Evolutionary conservation across 2,329 filamentous ascomycete genomes (phyloP).

Genomic region (Huntiella decipiens): DNA sequence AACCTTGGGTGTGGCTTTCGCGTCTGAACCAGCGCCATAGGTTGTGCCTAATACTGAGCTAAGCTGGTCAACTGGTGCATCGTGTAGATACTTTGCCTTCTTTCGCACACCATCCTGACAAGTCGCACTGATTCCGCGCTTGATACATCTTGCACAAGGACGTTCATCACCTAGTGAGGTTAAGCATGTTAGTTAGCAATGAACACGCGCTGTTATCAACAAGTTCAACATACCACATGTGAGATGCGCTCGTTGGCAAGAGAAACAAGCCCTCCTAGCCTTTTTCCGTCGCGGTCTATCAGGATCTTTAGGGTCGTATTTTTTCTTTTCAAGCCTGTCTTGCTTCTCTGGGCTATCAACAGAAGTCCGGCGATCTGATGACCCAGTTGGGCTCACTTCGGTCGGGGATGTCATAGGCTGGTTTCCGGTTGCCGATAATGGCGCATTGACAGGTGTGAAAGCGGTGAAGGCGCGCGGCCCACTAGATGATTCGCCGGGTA

Average conservation of each 20-base stretch:
- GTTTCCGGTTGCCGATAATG: not conserved
- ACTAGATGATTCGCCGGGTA: too few relatives aligned
- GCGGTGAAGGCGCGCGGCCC: too few relatives aligned
- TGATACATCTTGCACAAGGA: constrained; percentile 84
- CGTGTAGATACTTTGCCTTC: constrained; percentile 97
- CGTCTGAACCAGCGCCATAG: constrained; percentile 31
- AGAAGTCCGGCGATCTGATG: constrained; percentile 24
- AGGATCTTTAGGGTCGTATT: constrained; percentile 73
- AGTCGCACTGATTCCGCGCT: constrained; percentile 72
- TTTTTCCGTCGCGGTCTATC: constrained; percentile 83
- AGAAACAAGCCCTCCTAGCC: constrained; percentile 84
- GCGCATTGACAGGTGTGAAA: not conserved
- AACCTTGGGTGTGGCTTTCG: too few relatives aligned
- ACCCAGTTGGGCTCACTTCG: constrained; percentile 10
- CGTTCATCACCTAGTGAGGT: constrained; percentile 62
- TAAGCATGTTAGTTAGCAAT: not conserved
- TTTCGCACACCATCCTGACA: constrained; percentile 96
- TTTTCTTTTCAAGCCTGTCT: constrained; percentile 40
- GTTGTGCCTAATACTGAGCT: constrained; percentile 64
- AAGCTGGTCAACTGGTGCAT: constrained; percentile 76
- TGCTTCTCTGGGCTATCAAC: constrained; percentile 10
- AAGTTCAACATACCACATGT: constrained; percentile 65
- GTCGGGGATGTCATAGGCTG: constrained; percentile 17
- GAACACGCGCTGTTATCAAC: not conserved
- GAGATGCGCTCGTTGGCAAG: constrained; percentile 89